These are phyloP conservation scores for Colletotrichum euphorbiae DNA, from an alignment of 2,329 filamentous ascomycete genomes.

Conservation along the genomic window DNA sequence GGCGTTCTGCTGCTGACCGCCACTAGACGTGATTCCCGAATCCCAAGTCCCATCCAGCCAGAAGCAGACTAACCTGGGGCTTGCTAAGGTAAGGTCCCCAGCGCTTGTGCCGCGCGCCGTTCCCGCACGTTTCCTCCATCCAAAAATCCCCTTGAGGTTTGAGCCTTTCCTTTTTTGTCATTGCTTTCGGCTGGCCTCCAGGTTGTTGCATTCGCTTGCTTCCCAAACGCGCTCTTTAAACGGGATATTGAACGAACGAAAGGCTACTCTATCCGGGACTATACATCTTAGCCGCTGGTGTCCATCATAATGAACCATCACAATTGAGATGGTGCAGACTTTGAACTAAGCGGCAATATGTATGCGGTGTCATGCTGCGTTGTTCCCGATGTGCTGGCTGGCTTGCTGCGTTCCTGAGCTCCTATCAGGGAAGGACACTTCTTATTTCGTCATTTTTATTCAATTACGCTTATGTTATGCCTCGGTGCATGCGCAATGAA, in stretches of 20 bases:
- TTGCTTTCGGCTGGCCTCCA: background rate
- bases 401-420: no score
- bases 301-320: background rate
- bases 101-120: slow-evolving; percentile 16
- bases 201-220: slow-evolving; percentile 36
- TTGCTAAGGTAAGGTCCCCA: no score
- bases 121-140: slow-evolving; percentile 13
- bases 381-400: no score
- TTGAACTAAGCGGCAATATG: no score
- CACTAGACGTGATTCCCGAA: no score
- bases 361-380: no score
- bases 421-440: no score
- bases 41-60: no score
- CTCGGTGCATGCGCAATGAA: background rate
- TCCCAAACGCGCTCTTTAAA: slow-evolving; percentile 24
- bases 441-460: no score
- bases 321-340: no score
- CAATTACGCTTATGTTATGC: background rate
- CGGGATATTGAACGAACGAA: slow-evolving; percentile 1
- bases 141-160: background rate
- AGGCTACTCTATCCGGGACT: background rate
- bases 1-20: no score
- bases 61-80: no score
- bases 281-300: background rate
- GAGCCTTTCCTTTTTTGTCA: background rate